Conservation (phyloP, 495 filamentous ascomycete species). For the Neurospora africana region DNA sequence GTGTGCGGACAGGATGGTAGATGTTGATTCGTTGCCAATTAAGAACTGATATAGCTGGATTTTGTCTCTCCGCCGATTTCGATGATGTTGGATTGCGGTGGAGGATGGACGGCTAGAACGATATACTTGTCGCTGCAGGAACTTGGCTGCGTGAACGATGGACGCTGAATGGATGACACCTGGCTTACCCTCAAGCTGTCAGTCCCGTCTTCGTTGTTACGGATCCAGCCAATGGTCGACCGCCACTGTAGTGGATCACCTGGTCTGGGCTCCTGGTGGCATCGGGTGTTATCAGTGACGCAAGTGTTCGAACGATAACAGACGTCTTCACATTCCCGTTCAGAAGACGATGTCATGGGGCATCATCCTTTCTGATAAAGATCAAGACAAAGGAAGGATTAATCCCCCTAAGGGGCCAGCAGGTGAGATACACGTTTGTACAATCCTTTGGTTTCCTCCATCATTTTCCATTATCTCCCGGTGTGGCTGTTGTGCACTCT, state of each 20-base stretch:
- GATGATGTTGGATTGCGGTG: neutral
- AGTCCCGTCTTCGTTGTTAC: too few species aligned
- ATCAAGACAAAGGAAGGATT: neutral
- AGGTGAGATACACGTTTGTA: neutral
- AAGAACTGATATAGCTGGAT: neutral
- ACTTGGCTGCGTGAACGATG: neutral
- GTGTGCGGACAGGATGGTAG: neutral
- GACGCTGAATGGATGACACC: neutral
- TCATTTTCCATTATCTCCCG: neutral
- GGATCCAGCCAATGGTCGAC: neutral
- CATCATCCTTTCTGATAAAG: neutral
- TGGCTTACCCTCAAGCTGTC: too few species aligned
- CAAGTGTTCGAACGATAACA: conserved; percentile 22
- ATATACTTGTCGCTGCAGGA: neutral
- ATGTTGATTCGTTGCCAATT: neutral
- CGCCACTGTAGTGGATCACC: neutral
- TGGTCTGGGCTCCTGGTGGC: conserved; percentile 7
- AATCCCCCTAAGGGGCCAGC: neutral
- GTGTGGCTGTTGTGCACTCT: neutral
- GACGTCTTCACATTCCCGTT: neutral
- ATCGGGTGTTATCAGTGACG: conserved; percentile 25
- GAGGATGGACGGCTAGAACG: neutral
- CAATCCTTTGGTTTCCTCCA: neutral
- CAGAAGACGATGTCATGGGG: neutral
- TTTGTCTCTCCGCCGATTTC: neutral